These are phyloP conservation scores for Russula ochroleuca DNA, from an alignment of 768 basidiomycete genomes.

Conservation along the genomic window DNA sequence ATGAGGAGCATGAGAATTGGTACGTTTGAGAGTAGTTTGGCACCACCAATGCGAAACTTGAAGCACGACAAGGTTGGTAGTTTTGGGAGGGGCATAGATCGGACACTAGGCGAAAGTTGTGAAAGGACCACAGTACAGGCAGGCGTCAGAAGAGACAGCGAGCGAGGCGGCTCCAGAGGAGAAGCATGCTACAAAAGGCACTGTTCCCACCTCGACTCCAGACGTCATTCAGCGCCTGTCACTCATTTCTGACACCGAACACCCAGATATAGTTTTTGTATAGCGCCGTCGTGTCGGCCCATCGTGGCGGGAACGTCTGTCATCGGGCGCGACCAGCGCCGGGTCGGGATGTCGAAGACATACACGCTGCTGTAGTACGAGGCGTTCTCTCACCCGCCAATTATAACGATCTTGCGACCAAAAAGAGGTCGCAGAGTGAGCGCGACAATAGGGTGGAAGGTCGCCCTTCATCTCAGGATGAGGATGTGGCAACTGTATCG, in stretches of 20 bases:
- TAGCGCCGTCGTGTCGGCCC: conserved; percentile 83
- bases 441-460: conserved; percentile 77
- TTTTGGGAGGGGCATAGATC: too few relatives aligned
- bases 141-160: too few relatives aligned
- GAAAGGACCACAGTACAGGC: too few relatives aligned
- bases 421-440: conserved; percentile 84
- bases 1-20: too few relatives aligned
- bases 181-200: too few relatives aligned
- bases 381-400: conserved; percentile 85
- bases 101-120: too few relatives aligned
- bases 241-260: conserved; percentile 92
- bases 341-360: conserved; percentile 71
- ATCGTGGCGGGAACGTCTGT: conserved; percentile 47
- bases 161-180: too few relatives aligned
- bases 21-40: too few relatives aligned
- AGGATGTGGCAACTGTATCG: conserved; percentile 85
- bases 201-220: conserved; percentile 71
- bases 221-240: conserved; percentile 83
- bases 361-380: conserved; percentile 80
- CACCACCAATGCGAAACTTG: too few relatives aligned
- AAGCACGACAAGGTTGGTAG: too few relatives aligned
- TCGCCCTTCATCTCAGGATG: conserved; percentile 77
- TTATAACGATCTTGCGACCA: conserved; percentile 73
- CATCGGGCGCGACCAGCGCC: conserved; percentile 57
- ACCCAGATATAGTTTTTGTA: conserved; percentile 72